A percentile compares a stretch with the other conserved stretches of the same genome.
Conservation (phyloP, 2,329 filamentous ascomycete genomes). For the Chaetomiaceae sp. region DNA sequence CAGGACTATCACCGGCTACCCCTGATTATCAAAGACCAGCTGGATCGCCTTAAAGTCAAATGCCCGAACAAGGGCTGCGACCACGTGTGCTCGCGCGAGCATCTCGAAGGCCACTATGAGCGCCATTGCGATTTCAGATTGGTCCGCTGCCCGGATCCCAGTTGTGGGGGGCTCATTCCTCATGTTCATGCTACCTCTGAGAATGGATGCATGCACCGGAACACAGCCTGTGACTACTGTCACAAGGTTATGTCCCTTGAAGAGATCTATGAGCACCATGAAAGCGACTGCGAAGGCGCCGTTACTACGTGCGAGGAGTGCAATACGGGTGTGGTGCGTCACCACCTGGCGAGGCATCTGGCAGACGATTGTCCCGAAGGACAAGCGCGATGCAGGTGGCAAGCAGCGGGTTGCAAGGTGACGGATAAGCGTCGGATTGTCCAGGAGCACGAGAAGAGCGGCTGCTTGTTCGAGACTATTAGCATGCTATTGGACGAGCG, state of each 20-base stretch:
- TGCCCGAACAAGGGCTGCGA: slow-evolving; percentile 57
- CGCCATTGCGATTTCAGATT: slow-evolving; percentile 53
- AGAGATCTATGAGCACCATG: slow-evolving; percentile 43
- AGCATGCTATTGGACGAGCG: slow-evolving; percentile 45
- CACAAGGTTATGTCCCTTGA: slow-evolving; percentile 44
- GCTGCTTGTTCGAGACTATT: slow-evolving; percentile 51
- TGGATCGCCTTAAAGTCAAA: slow-evolving; percentile 55
- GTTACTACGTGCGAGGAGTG: slow-evolving; percentile 49
- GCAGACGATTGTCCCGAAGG: slow-evolving; percentile 43
- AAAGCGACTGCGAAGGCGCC: slow-evolving; percentile 42
- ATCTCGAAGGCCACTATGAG: slow-evolving; percentile 52
- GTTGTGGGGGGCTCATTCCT: slow-evolving; percentile 49
- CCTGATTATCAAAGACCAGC: slow-evolving; percentile 52
- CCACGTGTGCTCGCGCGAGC: slow-evolving; percentile 47
- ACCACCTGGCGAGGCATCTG: slow-evolving; percentile 45
- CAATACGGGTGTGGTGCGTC: slow-evolving; percentile 40
- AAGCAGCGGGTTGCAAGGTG: slow-evolving; percentile 46
- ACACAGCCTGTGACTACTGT: slow-evolving; percentile 52
- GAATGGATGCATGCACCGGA: slow-evolving; percentile 53
- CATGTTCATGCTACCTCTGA: slow-evolving; percentile 45
- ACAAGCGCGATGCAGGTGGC: slow-evolving; percentile 43
- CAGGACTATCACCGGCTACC: slow-evolving; percentile 33
- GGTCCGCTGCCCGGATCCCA: slow-evolving; percentile 51
- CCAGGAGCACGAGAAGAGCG: slow-evolving; percentile 40
- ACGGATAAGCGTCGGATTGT: slow-evolving; percentile 38